phyloP scores from a whole-genome alignment of 2,329 filamentous ascomycete species.

The Ophiocordyceps sinensis region DNA sequence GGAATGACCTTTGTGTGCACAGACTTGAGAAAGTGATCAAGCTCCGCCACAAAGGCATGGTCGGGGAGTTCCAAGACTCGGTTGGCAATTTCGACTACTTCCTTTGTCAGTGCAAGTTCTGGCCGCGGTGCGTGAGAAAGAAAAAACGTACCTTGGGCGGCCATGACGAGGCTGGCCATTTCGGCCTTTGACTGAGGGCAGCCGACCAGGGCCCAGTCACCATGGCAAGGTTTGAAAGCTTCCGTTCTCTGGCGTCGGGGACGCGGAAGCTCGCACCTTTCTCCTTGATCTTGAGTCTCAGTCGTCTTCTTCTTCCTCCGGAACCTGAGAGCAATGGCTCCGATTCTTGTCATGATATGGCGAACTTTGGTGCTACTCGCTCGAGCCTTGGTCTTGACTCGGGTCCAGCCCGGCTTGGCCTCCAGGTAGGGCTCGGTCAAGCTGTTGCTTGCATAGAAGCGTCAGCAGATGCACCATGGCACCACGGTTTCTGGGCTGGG shows the following conservation, averaged over 20 bases:
- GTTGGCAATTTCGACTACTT: slow-evolving; percentile 12
- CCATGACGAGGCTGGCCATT: slow-evolving; percentile 6
- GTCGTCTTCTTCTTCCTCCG: background rate
- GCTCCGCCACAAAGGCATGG: slow-evolving; percentile 1
- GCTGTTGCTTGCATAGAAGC: background rate
- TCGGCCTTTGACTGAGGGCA: slow-evolving; percentile 2
- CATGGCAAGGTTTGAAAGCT: slow-evolving; percentile 1
- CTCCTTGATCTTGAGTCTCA: background rate
- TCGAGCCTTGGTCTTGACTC: background rate
- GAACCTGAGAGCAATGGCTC: background rate
- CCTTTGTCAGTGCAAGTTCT: slow-evolving; percentile 2
- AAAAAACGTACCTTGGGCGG: slow-evolving; percentile 14
- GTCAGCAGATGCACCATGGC: background rate
- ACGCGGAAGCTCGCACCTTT: background rate
- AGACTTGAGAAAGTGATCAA: background rate
- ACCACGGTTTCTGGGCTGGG: too few species aligned
- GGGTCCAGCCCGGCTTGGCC: background rate
- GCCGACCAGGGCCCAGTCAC: background rate
- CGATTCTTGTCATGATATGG: slow-evolving; percentile 1
- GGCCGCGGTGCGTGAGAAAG: too few species aligned
- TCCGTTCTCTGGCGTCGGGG: background rate
- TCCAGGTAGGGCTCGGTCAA: background rate
- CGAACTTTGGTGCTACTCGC: background rate
- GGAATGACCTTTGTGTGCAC: slow-evolving; percentile 8
- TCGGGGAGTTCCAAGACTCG: slow-evolving; percentile 3